phyloP scores from a whole-genome alignment of 1,139 yeast species.

The Pneumocystis wakefieldiae region DNA sequence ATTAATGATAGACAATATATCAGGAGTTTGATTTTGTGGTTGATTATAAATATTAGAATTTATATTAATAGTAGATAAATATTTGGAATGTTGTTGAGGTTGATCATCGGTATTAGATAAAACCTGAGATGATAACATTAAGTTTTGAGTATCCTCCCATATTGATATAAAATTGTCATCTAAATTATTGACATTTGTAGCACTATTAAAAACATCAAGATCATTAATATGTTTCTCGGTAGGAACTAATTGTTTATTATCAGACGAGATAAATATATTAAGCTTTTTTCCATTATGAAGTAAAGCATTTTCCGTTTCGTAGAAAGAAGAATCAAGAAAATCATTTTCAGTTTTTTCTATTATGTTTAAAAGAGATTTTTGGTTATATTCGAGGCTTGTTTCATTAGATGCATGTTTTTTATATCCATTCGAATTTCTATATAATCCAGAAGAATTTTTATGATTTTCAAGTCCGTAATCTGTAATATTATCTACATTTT shows the following conservation, averaged over 20 bases:
- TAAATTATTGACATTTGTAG: background rate
- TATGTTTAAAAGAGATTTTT: background rate
- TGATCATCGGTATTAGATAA: background rate
- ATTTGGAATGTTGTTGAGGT: background rate
- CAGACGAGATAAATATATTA: background rate
- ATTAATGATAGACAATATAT: background rate
- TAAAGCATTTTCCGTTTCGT: background rate
- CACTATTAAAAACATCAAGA: background rate
- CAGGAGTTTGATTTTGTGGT: background rate
- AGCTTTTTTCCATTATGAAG: background rate
- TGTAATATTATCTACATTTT: background rate
- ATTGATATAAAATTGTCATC: background rate
- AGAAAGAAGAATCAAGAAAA: background rate
- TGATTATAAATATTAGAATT: background rate
- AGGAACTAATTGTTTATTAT: background rate
- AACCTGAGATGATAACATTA: background rate
- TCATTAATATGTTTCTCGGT: background rate
- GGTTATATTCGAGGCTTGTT: background rate
- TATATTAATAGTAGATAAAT: background rate
- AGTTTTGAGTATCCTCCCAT: background rate
- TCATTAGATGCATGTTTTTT: background rate
- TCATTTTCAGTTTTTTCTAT: background rate
- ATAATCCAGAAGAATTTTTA: background rate
- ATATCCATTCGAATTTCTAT: background rate
- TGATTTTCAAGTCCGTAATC: background rate